Percentiles rank a stretch among this genome's conserved stretches.
Evolutionary conservation across 192 early-diverging fungal genomes (phyloP).

Genomic region (Entophlyctis luteolus): DNA sequence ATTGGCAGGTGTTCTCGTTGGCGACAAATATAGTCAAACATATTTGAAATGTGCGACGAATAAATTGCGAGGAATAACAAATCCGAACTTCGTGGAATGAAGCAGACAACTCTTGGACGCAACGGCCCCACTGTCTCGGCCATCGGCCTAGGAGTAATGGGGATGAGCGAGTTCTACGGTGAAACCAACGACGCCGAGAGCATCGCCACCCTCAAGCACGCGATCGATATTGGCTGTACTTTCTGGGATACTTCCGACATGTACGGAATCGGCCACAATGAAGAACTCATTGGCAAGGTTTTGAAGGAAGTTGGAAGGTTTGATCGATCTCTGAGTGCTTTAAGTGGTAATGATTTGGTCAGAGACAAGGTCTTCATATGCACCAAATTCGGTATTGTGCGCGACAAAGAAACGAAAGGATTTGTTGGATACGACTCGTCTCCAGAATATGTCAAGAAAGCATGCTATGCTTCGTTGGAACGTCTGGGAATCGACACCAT

Average conservation of each 20-base stretch:
- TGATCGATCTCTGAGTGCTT: neutral
- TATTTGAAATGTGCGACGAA: too few relatives aligned
- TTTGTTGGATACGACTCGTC: conserved; percentile 30
- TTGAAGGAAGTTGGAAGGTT: conserved; percentile 41
- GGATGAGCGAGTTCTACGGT: conserved; percentile 12
- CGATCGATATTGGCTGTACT: conserved; percentile 32
- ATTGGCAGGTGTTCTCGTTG: too few relatives aligned
- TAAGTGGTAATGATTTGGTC: neutral
- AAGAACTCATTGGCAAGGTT: conserved; percentile 48
- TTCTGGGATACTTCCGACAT: conserved; percentile 59
- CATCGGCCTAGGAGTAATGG: conserved; percentile 10
- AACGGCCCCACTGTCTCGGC: neutral
- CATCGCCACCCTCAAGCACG: conserved; percentile 17
- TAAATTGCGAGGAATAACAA: too few relatives aligned
- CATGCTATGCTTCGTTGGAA: conserved; percentile 39
- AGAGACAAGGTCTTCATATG: conserved; percentile 51
- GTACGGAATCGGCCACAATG: conserved; percentile 53
- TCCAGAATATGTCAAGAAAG: conserved; percentile 50
- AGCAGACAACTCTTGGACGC: neutral
- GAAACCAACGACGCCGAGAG: conserved; percentile 7
- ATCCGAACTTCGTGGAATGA: too few relatives aligned
- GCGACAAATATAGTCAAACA: too few relatives aligned
- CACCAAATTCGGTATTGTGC: conserved; percentile 59
- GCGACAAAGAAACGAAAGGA: conserved; percentile 19
- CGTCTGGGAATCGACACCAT: conserved; percentile 54